Conservation (phyloP, 1,284 basidiomycete species). For the Ceratobasidium sp. region DNA sequence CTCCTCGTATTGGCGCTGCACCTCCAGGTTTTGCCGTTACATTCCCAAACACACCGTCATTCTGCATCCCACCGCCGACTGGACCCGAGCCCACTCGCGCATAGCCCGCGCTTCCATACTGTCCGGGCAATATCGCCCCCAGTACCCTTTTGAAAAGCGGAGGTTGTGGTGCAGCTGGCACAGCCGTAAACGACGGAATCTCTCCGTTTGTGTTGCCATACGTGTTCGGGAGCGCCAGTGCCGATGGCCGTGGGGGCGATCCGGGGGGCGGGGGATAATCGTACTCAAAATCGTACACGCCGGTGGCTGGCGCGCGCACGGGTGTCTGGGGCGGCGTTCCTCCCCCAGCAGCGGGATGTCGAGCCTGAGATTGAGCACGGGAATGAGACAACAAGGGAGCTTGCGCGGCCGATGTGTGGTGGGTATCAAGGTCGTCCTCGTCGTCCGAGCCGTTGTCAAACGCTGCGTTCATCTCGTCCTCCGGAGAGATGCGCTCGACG, state of each 20-base stretch:
- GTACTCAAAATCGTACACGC: constrained; percentile 82
- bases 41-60: constrained; percentile 97
- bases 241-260: constrained; percentile 76
- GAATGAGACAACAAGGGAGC: constrained; percentile 43
- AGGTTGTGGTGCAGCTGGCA: constrained; percentile 58
- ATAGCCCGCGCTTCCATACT: constrained; percentile 66
- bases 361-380: constrained; percentile 19
- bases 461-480: constrained; percentile 53
- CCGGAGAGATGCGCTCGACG: constrained; percentile 44
- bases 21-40: constrained; percentile 86
- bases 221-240: constrained; percentile 69
- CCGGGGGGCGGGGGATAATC: constrained; percentile 85
- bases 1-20: constrained; percentile 58
- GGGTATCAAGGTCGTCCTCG: constrained; percentile 48
- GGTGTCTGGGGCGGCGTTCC: constrained; percentile 29
- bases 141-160: constrained; percentile 67
- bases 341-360: constrained; percentile 32
- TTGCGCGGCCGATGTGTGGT: constrained; percentile 45
- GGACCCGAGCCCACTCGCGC: constrained; percentile 52
- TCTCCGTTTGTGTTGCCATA: constrained; percentile 84
- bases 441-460: constrained; percentile 51
- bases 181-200: constrained; percentile 66
- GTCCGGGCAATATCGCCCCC: constrained; percentile 77
- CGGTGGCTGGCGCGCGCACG: constrained; percentile 46
- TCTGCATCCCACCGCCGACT: constrained; percentile 82